A percentile compares a stretch with the other conserved stretches of the same genome.
Evolutionary conservation across 192 early-diverging fungal genomes (phyloP).

Genomic region (Rhizoclosmatium globosum): DNA sequence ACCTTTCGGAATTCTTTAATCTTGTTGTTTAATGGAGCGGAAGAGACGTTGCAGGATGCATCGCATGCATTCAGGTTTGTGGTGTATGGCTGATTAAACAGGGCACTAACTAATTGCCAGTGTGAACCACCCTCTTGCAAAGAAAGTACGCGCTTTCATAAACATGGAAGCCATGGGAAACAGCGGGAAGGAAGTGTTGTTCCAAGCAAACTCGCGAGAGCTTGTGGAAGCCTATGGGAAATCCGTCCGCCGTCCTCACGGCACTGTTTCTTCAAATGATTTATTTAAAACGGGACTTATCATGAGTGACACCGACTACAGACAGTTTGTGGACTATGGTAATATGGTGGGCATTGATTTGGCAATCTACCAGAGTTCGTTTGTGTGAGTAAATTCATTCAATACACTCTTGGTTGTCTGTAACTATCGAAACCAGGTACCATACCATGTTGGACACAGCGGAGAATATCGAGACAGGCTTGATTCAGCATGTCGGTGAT

Average conservation of each 20-base stretch:
- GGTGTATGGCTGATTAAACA: too few species aligned
- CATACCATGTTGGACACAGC: slow-evolving; percentile 76
- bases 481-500: slow-evolving; percentile 77
- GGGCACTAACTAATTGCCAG: slow-evolving; percentile 36
- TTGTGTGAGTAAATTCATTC: slow-evolving; percentile 41
- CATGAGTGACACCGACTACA: slow-evolving; percentile 78
- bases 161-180: slow-evolving; percentile 82
- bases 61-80: slow-evolving; percentile 67
- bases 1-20: slow-evolving; percentile 47
- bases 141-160: slow-evolving; percentile 66
- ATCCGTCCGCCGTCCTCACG: slow-evolving; percentile 71
- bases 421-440: slow-evolving; percentile 50
- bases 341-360: slow-evolving; percentile 64
- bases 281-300: slow-evolving; percentile 64
- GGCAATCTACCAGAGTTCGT: slow-evolving; percentile 77
- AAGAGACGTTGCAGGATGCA: slow-evolving; percentile 80
- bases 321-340: slow-evolving; percentile 78
- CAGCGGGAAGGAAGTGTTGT: slow-evolving; percentile 70
- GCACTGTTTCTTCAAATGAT: slow-evolving; percentile 63
- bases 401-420: neutral
- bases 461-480: slow-evolving; percentile 61
- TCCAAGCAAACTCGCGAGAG: slow-evolving; percentile 74
- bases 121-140: slow-evolving; percentile 55
- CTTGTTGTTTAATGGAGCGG: slow-evolving; percentile 77
- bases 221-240: slow-evolving; percentile 73